Evolutionary conservation across 805 yeast genomes (phyloP).

Genomic region (Saturnispora saitoi): DNA sequence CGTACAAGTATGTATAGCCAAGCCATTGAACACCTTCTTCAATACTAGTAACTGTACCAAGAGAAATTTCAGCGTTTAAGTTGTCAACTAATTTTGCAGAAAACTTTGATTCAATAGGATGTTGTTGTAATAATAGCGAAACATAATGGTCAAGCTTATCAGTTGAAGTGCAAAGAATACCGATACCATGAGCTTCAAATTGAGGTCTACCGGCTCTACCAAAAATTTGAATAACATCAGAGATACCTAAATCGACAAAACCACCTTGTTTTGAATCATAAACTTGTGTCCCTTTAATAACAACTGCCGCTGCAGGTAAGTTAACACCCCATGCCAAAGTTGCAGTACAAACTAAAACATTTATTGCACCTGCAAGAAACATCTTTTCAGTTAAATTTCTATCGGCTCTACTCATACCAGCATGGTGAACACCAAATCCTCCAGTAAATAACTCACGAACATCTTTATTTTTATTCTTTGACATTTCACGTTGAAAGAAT

Average conservation of each 20-base stretch:
- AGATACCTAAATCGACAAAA: conserved; percentile 82
- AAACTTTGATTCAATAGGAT: conserved; percentile 86
- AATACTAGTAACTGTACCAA: conserved; percentile 90
- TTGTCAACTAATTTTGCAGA: conserved; percentile 78
- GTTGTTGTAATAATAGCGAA: conserved; percentile 85
- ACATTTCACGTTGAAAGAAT: conserved; percentile 53
- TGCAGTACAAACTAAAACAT: conserved; percentile 90
- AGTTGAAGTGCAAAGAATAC: conserved; percentile 75
- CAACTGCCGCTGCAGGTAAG: conserved; percentile 95
- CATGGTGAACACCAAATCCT: conserved; percentile 95
- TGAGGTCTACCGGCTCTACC: conserved; percentile 99
- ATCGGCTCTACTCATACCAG: conserved; percentile 90
- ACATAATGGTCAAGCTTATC: conserved; percentile 83
- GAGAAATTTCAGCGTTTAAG: conserved; percentile 89
- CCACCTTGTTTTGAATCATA: conserved; percentile 96
- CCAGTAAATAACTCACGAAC: conserved; percentile 65
- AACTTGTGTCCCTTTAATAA: conserved; percentile 92
- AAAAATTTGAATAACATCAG: conserved; percentile 95
- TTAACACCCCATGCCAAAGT: conserved; percentile 99
- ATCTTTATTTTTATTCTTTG: conserved; percentile 67
- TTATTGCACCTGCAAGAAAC: conserved; percentile 78
- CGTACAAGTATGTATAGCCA: conserved; percentile 93
- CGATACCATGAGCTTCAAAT: conserved; percentile 85
- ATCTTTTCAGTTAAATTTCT: conserved; percentile 82
- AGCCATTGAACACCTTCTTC: conserved; percentile 96